A percentile compares a stretch with the other conserved stretches of the same genome.
Conservation (phyloP, 129 eudicot species). For the Gnaphalium uliginosum region DNA sequence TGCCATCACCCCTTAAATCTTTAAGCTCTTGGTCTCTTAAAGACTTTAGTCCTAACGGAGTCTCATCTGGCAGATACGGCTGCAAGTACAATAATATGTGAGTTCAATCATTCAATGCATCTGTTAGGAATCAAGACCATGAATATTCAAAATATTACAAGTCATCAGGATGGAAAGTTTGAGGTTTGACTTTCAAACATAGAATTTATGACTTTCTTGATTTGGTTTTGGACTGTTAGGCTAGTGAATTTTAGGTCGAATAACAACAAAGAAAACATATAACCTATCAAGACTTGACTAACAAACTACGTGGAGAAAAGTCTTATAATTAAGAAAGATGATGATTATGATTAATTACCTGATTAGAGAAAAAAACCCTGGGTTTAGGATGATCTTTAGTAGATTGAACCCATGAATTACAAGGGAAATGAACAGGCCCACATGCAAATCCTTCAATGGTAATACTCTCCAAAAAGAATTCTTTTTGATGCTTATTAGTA, state of each 20-base stretch:
- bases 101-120: conserved; percentile 2
- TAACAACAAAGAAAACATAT: conserved; percentile 5
- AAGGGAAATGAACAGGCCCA: conserved; percentile 95
- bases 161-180: neutral
- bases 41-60: conserved; percentile 77
- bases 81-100: conserved; percentile 34
- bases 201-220: conserved; percentile 21
- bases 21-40: conserved; percentile 83
- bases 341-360: conserved; percentile 47
- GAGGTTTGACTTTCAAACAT: conserved; percentile 36
- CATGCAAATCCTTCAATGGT: conserved; percentile 93
- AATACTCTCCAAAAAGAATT: conserved; percentile 75
- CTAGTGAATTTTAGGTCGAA: neutral
- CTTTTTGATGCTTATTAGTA: conserved; percentile 75
- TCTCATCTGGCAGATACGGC: conserved; percentile 91
- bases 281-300: conserved; percentile 25
- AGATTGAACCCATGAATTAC: conserved; percentile 97
- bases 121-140: conserved; percentile 14
- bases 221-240: conserved; percentile 25
- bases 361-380: conserved; percentile 80
- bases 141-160: conserved; percentile 14
- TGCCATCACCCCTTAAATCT: conserved; percentile 81
- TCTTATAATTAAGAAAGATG: neutral
- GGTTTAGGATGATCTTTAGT: conserved; percentile 66
- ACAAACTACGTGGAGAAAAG: conserved; percentile 7